phyloP scores from a whole-genome alignment of 1,139 yeast genomes.

The Barnettozyma hawaiiensis region DNA sequence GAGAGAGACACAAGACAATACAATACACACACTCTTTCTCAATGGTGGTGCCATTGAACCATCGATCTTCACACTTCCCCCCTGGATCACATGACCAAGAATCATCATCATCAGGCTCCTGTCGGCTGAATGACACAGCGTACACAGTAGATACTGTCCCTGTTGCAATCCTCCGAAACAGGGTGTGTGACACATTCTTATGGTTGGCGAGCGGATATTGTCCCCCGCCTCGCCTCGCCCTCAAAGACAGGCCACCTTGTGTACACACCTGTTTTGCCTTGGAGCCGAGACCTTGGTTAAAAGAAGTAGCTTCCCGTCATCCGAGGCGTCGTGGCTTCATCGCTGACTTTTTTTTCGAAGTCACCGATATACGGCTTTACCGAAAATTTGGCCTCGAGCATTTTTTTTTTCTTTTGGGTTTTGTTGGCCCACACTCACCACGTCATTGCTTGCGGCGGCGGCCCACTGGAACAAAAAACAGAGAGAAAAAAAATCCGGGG shows the following conservation, averaged over 20 bases:
- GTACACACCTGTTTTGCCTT: not conserved
- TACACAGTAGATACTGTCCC: not conserved
- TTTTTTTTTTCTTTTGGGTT: conserved; percentile 1
- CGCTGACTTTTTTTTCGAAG: not conserved
- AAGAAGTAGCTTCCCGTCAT: conserved; percentile 2
- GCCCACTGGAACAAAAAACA: not conserved
- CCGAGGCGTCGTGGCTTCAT: not conserved
- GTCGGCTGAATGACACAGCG: not conserved
- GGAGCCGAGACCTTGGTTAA: not conserved
- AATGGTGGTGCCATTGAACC: too few relatives aligned
- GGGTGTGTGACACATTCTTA: not conserved
- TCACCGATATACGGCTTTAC: conserved; percentile 1
- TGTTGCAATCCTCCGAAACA: not conserved
- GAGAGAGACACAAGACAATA: too few relatives aligned
- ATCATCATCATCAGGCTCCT: not conserved
- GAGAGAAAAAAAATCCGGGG: conserved; percentile 1
- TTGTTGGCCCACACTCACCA: not conserved
- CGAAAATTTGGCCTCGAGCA: too few relatives aligned
- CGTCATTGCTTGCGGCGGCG: conserved; percentile 1
- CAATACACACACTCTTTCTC: too few relatives aligned
- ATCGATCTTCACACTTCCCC: too few relatives aligned
- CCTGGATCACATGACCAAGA: too few relatives aligned
- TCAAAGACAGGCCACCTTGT: not conserved
- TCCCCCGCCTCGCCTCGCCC: not conserved
- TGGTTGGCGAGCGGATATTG: not conserved